Evolutionary conservation across 2,329 filamentous ascomycete genomes (phyloP).

Genomic region (Xenosphaeropsis pyriputrescens): DNA sequence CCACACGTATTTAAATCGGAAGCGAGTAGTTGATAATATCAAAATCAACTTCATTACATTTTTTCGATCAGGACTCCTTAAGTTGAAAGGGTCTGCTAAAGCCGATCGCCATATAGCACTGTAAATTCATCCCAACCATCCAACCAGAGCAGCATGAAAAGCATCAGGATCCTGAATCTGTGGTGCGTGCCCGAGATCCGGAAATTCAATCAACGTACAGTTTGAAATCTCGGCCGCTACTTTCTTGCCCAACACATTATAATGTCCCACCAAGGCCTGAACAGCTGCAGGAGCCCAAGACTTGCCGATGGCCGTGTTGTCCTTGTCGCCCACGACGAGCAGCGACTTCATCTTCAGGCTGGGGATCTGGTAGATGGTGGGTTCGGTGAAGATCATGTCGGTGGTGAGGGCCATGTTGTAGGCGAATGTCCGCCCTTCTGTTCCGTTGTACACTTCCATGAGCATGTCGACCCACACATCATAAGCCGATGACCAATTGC

Average conservation of each 20-base stretch:
- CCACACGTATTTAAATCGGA: too few species aligned
- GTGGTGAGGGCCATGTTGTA: slow-evolving; percentile 4
- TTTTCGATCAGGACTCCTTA: too few species aligned
- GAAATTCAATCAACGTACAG: slow-evolving; percentile 29
- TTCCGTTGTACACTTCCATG: slow-evolving; percentile 30
- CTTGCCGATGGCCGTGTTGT: slow-evolving; percentile 34
- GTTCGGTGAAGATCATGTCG: slow-evolving; percentile 3
- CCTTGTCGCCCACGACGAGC: slow-evolving; percentile 3
- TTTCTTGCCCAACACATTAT: slow-evolving; percentile 30
- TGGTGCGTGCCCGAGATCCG: slow-evolving; percentile 33
- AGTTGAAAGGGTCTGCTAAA: too few species aligned
- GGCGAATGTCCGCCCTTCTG: slow-evolving; percentile 8
- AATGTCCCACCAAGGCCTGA: slow-evolving; percentile 29
- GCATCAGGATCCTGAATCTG: slow-evolving; percentile 33
- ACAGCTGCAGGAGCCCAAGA: slow-evolving; percentile 28
- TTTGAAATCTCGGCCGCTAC: slow-evolving; percentile 27
- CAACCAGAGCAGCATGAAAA: slow-evolving; percentile 30
- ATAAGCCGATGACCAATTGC: slow-evolving; percentile 30
- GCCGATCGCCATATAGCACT: too few species aligned
- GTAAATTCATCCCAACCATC: slow-evolving; percentile 22
- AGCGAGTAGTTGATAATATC: too few species aligned
- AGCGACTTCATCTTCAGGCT: slow-evolving; percentile 5
- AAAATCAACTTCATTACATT: too few species aligned
- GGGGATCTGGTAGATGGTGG: slow-evolving; percentile 3
- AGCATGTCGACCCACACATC: slow-evolving; percentile 39